Evolutionary conservation across 2,329 filamentous ascomycete genomes (phyloP).

Genomic region (Talaromyces atroroseus): DNA sequence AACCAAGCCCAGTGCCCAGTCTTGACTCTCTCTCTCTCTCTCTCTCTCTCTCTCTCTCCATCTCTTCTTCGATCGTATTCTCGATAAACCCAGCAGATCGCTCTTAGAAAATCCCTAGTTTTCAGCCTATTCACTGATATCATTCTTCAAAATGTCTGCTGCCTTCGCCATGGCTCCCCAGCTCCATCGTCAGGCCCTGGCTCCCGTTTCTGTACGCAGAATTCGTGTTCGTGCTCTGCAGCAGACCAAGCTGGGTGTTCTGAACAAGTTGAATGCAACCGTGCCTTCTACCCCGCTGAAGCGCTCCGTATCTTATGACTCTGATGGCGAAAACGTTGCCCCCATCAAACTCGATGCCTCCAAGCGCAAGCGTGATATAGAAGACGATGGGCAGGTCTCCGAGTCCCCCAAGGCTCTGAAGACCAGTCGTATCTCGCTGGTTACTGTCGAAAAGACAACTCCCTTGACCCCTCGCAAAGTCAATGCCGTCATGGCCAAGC

Average conservation of each 20-base stretch:
- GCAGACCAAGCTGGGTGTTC: not conserved
- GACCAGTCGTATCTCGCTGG: conserved; percentile 33
- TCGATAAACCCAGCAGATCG: not conserved
- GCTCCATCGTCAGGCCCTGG: not conserved
- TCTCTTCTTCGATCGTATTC: conserved; percentile 43
- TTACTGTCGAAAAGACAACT: conserved; percentile 13
- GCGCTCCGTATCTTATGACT: conserved; percentile 11
- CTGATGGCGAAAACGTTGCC: conserved; percentile 56
- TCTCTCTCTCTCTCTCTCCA: conserved; percentile 34
- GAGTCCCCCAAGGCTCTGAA: conserved; percentile 47
- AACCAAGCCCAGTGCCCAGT: not conserved
- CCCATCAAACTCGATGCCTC: conserved; percentile 47
- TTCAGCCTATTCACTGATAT: not conserved
- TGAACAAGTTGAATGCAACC: conserved; percentile 7
- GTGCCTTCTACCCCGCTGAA: conserved; percentile 26
- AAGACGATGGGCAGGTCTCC: conserved; percentile 24
- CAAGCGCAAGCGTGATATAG: conserved; percentile 37
- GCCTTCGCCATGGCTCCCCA: conserved; percentile 4
- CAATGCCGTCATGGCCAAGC: conserved; percentile 54
- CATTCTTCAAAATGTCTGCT: conserved; percentile 8
- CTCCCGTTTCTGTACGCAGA: not conserved
- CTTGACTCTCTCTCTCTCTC: conserved; percentile 29
- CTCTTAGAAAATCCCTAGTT: not conserved
- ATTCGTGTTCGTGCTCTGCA: conserved; percentile 1
- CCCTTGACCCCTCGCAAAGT: conserved; percentile 39